Percentiles rank a stretch among this genome's conserved stretches.
These are phyloP conservation scores for Mucor velutinosus DNA, from an alignment of 371 early-diverging fungal species.

Conservation along the genomic window DNA sequence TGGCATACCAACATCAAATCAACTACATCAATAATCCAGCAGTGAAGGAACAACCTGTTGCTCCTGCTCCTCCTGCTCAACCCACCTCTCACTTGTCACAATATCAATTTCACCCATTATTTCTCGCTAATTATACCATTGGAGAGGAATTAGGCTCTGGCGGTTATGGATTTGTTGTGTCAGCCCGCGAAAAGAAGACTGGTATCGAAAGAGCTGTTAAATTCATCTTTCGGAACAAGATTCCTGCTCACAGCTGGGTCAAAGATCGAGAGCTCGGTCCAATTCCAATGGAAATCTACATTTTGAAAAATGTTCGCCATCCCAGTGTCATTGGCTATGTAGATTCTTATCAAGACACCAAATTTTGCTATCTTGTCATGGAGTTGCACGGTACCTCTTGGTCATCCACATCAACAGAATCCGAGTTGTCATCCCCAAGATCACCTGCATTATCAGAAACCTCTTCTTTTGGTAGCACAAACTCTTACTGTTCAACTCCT, in stretches of 20 bases:
- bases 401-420: slow-evolving; percentile 27
- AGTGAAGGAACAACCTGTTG: neutral
- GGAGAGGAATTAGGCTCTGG: slow-evolving; percentile 77
- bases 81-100: slow-evolving; percentile 11
- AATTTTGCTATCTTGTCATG: slow-evolving; percentile 75
- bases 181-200: slow-evolving; percentile 54
- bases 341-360: slow-evolving; percentile 68
- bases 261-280: slow-evolving; percentile 59
- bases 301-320: slow-evolving; percentile 71
- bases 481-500: slow-evolving; percentile 21
- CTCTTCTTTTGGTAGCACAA: slow-evolving; percentile 20
- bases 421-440: slow-evolving; percentile 15
- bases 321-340: slow-evolving; percentile 68
- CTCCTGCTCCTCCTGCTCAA: neutral
- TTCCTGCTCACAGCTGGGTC: slow-evolving; percentile 66
- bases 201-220: slow-evolving; percentile 78
- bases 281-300: slow-evolving; percentile 78
- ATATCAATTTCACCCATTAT: slow-evolving; percentile 47
- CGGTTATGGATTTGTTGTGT: slow-evolving; percentile 79
- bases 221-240: slow-evolving; percentile 69
- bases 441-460: slow-evolving; percentile 36
- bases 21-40: slow-evolving; percentile 7
- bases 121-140: slow-evolving; percentile 54
- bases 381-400: slow-evolving; percentile 81
- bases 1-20: slow-evolving; percentile 6